phyloP scores from a whole-genome alignment of 139 green algal genomes.

The Spirogloea muscicola region DNA sequence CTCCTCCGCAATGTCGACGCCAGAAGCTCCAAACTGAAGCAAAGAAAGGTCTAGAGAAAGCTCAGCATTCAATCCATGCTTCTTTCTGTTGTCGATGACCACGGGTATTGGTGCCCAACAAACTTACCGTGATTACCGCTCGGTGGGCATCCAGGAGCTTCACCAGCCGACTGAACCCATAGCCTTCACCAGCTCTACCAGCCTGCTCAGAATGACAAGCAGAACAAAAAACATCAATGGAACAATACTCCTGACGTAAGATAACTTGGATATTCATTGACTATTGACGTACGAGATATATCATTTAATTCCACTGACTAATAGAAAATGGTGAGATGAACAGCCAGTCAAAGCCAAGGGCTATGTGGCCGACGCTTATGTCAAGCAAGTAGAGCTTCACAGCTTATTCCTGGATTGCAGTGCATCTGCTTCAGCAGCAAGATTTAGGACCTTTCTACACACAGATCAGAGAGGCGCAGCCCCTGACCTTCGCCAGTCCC shows the following conservation, averaged over 20 bases:
- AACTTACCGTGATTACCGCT: slow-evolving; percentile 19
- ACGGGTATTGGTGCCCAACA: not conserved
- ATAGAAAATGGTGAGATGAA: too few species aligned
- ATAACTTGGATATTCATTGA: too few species aligned
- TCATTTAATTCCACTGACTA: too few species aligned
- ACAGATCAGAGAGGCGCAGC: not conserved
- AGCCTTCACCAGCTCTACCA: not conserved
- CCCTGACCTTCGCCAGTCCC: slow-evolving; percentile 41
- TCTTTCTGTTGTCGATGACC: not conserved
- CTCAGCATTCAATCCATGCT: not conserved
- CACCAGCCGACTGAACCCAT: slow-evolving; percentile 11
- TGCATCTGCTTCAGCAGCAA: not conserved
- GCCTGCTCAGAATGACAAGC: not conserved
- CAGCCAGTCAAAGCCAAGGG: too few species aligned
- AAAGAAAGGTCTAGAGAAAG: not conserved
- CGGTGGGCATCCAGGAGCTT: slow-evolving; percentile 8
- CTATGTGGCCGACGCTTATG: too few species aligned
- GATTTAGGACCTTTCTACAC: not conserved
- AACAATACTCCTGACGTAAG: too few species aligned
- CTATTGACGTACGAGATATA: too few species aligned
- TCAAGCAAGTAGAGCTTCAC: not conserved
- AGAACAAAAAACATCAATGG: too few species aligned
- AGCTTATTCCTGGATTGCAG: not conserved
- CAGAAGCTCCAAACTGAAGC: slow-evolving; percentile 31
- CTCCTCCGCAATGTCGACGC: slow-evolving; percentile 25